A percentile compares a stretch with the other conserved stretches of the same genome.
Conservation (phyloP, 345 rosid genomes). For the sweet orange (Citrus sinensis) region DNA sequence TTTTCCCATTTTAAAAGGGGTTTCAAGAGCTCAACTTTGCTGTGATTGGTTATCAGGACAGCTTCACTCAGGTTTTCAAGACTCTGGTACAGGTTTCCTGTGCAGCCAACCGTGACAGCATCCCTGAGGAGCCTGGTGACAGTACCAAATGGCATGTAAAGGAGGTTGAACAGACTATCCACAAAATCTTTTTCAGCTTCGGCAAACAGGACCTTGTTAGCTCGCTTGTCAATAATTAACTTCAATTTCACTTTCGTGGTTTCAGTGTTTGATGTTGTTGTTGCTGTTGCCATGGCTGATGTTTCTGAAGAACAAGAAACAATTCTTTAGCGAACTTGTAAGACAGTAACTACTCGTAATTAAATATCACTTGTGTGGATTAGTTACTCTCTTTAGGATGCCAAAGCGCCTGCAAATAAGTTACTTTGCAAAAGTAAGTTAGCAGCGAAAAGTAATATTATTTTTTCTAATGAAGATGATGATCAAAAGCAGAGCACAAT, state of each 20-base stretch:
- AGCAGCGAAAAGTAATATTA: too few species aligned
- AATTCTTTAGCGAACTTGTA: background rate
- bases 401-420: too few species aligned
- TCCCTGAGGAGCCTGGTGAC: background rate
- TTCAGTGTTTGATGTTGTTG: background rate
- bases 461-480: too few species aligned
- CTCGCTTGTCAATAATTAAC: background rate
- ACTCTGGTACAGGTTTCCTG: background rate
- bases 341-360: background rate
- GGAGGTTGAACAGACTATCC: conserved; percentile 17
- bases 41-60: background rate
- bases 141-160: conserved; percentile 19
- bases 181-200: conserved; percentile 19
- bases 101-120: background rate
- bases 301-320: background rate
- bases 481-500: too few species aligned
- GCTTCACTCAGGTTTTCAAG: background rate
- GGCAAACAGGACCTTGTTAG: conserved; percentile 5
- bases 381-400: too few species aligned
- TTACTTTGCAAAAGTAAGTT: too few species aligned
- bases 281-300: background rate
- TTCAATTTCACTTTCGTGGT: background rate
- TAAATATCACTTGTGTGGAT: background rate
- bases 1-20: background rate
- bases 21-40: background rate